A percentile compares a stretch with the other conserved stretches of the same genome.
phyloP scores from a whole-genome alignment of 352 stramenopile genomes.

The Phytophthora nicotianae region DNA sequence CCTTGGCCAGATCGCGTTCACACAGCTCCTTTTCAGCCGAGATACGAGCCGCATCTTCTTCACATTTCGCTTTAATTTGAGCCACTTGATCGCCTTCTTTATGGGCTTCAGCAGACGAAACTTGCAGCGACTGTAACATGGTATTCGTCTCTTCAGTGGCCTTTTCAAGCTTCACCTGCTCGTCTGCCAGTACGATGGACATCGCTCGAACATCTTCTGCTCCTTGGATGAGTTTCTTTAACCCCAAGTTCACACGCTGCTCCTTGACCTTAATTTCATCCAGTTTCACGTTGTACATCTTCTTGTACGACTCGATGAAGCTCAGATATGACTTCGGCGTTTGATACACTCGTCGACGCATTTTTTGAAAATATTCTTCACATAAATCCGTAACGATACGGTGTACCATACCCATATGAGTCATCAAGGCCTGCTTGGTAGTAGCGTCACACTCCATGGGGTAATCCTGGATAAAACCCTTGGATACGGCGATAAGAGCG shows the following conservation, averaged over 20 bases:
- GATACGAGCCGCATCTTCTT: constrained; percentile 96
- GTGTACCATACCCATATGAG: constrained; percentile 98
- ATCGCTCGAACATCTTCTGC: constrained; percentile 97
- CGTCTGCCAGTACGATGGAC: constrained; percentile 96
- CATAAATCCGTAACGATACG: constrained; percentile 97
- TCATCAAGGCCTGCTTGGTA: constrained; percentile 92
- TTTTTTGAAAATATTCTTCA: constrained; percentile 98
- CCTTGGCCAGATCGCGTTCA: constrained; percentile 96
- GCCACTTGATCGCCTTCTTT: constrained; percentile 97
- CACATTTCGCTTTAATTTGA: constrained; percentile 97
- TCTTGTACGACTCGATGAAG: constrained; percentile 98
- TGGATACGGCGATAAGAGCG: constrained; percentile 96
- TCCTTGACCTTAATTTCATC: constrained; percentile 97
- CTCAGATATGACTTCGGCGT: constrained; percentile 98
- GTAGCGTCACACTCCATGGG: constrained; percentile 93
- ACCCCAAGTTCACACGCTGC: constrained; percentile 94
- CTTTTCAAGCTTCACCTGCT: constrained; percentile 97
- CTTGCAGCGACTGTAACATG: constrained; percentile 96
- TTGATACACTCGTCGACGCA: constrained; percentile 97
- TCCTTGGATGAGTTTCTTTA: constrained; percentile 98
- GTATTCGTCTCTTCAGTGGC: constrained; percentile 97
- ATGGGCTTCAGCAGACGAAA: constrained; percentile 96
- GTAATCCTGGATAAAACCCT: constrained; percentile 97
- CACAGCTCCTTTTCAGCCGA: constrained; percentile 95
- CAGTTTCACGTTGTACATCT: constrained; percentile 95